Base-by-base conservation (phyloP, 495 filamentous ascomycete genomes). In the Xanthoparmelia taractica region DNA sequence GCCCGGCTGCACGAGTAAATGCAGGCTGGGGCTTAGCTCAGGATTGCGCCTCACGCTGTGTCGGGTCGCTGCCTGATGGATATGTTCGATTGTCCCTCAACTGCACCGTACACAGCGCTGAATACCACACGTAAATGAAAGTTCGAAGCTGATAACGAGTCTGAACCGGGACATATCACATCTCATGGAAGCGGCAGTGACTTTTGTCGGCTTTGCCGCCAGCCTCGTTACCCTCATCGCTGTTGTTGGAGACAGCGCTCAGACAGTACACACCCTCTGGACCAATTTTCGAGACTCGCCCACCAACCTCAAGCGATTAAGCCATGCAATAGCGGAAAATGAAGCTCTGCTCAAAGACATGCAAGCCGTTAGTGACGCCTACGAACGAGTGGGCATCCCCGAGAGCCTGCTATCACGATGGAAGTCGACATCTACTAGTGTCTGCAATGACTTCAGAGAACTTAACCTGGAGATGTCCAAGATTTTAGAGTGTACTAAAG, bases 291-390 rank as follows among this genome's bases (percentile, higher is more conserved):
- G 47, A 50, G 47, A 50, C 25, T 50, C 47, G 8, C 47, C 23
- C 47, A 29, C 47, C 15, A 50, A 50, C 7, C 47, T 50, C 23
- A 29, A 50, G 17, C 43, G n/a, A 23, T 47, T 47, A 25, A 47
- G 43, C 25, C 23, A 27, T 27, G 11, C 25, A 8, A 50, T 50
- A 50, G 47, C 47, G 12, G 47, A 50, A 29, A 50, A 50, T 29
- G 47, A 50, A 50, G 47, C 47, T 27, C 25, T 50, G 25, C 47
- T 50, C 47, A 50, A 50, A 50, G 25, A 50, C 47, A 50, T 50
- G 47, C 47, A 29, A 29, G 23, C 47, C 12, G 47, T 50, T 50
- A 50, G 47, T 50, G 47, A 50, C 47, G 47, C 47, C 11, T 50
- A 50, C 15, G 25, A 50, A 29, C 47, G 47, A 5, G 47, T 50